Evolutionary conservation across 2,329 filamentous ascomycete species (phyloP).

Genomic region (Xylaria sp.): DNA sequence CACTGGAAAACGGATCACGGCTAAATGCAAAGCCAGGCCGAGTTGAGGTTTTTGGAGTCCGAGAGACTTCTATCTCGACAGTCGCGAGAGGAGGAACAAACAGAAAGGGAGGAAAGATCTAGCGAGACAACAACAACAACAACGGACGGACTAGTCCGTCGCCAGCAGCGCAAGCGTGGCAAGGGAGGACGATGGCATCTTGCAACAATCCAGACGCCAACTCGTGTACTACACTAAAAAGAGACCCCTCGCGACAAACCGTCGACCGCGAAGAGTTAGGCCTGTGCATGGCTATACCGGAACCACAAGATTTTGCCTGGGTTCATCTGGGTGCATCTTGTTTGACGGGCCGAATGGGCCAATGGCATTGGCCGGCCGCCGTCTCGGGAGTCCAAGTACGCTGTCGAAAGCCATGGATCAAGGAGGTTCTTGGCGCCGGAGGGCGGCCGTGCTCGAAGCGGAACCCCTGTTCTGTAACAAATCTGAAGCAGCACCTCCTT

Average conservation of each 20-base stretch:
- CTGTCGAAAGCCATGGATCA: constrained; percentile 19
- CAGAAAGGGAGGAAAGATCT: constrained; percentile 36
- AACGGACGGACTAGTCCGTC: constrained; percentile 23
- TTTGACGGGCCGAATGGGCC: constrained; percentile 16
- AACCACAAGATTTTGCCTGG: constrained; percentile 3
- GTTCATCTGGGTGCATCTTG: constrained; percentile 19
- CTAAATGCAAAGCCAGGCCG: constrained; percentile 36
- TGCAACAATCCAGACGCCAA: constrained; percentile 24
- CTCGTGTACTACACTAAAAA: neutral
- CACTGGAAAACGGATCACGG: constrained; percentile 32
- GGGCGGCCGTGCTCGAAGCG: constrained; percentile 25
- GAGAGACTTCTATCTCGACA: constrained; percentile 36
- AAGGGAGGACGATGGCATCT: constrained; percentile 30
- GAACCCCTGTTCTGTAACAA: constrained; percentile 46
- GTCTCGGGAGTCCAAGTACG: constrained; percentile 19
- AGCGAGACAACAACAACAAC: constrained; percentile 25
- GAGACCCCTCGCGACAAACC: neutral
- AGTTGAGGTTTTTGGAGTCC: constrained; percentile 28
- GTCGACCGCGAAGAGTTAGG: neutral
- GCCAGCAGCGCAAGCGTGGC: constrained; percentile 10
- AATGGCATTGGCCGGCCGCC: constrained; percentile 28
- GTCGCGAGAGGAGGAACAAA: constrained; percentile 39
- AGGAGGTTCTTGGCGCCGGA: constrained; percentile 40
- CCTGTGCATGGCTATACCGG: constrained; percentile 17
- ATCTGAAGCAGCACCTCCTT: constrained; percentile 43